These are phyloP conservation scores for Penicillium mononematosum DNA, from an alignment of 495 filamentous ascomycete species.

Conservation along the genomic window DNA sequence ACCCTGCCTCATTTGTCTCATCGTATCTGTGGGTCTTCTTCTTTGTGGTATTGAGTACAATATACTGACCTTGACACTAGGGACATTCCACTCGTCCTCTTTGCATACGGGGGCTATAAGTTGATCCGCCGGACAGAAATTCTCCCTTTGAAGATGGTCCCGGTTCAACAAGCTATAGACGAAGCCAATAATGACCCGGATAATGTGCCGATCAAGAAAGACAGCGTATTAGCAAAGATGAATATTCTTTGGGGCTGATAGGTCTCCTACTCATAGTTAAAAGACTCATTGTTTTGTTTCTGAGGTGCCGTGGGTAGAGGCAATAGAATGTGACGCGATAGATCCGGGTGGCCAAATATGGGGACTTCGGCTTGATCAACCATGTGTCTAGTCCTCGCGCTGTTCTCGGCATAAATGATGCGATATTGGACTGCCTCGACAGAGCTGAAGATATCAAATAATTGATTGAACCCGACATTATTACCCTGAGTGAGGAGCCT, in stretches of 20 bases:
- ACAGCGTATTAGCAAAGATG: slow-evolving; percentile 21
- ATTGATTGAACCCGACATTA: no score
- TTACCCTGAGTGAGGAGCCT: no score
- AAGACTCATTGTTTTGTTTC: not conserved
- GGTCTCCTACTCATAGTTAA: not conserved
- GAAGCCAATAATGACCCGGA: slow-evolving; percentile 35
- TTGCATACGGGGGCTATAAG: slow-evolving; percentile 45
- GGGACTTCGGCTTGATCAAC: no score
- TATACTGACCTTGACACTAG: slow-evolving; percentile 12
- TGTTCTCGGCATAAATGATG: no score
- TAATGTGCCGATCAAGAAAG: slow-evolving; percentile 30
- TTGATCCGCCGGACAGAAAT: slow-evolving; percentile 38
- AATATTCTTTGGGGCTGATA: slow-evolving; percentile 36
- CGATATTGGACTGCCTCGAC: no score
- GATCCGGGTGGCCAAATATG: not conserved
- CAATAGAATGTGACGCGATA: not conserved
- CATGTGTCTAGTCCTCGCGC: no score
- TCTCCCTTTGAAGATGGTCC: slow-evolving; percentile 33
- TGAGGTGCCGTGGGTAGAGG: no score
- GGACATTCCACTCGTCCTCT: slow-evolving; percentile 46
- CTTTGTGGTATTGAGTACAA: not conserved
- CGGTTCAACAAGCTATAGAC: slow-evolving; percentile 31
- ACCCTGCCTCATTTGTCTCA: slow-evolving; percentile 34
- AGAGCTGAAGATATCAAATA: no score
- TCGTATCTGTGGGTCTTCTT: slow-evolving; percentile 35